These are phyloP conservation scores for Irpex sp. DNA, from an alignment of 1,284 basidiomycete genomes.

Conservation along the genomic window DNA sequence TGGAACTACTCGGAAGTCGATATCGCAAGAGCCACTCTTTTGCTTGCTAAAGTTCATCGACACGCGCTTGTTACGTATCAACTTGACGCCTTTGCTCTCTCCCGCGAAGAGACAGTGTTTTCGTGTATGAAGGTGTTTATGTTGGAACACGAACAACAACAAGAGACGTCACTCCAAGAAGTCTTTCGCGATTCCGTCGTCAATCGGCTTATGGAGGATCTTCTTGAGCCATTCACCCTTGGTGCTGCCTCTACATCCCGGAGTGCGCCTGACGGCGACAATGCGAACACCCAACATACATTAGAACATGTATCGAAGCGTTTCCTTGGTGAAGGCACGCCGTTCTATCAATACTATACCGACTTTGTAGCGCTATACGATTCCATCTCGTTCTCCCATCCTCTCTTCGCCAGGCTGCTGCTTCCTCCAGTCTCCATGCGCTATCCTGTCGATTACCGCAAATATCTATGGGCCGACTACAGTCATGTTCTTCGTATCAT, in stretches of 20 bases:
- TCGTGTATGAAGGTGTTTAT: slow-evolving; percentile 92
- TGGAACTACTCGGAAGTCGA: slow-evolving; percentile 86
- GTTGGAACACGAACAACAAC: slow-evolving; percentile 78
- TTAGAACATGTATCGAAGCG: slow-evolving; percentile 59
- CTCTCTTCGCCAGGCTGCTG: slow-evolving; percentile 74
- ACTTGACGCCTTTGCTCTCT: slow-evolving; percentile 38
- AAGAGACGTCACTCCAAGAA: slow-evolving; percentile 54
- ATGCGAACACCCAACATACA: slow-evolving; percentile 3
- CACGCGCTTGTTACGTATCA: slow-evolving; percentile 38
- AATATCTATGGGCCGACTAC: slow-evolving; percentile 82
- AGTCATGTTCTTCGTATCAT: slow-evolving; percentile 57
- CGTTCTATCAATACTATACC: slow-evolving; percentile 94
- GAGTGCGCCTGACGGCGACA: slow-evolving; percentile 25
- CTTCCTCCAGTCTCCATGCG: slow-evolving; percentile 72
- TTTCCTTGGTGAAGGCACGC: slow-evolving; percentile 65
- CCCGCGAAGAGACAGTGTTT: slow-evolving; percentile 60
- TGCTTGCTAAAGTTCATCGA: slow-evolving; percentile 25
- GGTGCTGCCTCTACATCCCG: slow-evolving; percentile 14
- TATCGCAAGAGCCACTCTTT: slow-evolving; percentile 55
- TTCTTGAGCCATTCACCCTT: slow-evolving; percentile 56
- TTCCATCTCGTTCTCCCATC: slow-evolving; percentile 85
- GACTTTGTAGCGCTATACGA: slow-evolving; percentile 90
- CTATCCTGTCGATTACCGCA: slow-evolving; percentile 84
- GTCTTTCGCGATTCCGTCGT: slow-evolving; percentile 71
- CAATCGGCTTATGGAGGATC: slow-evolving; percentile 49